Evolutionary conservation across 148 eudicot genomes (phyloP), one percentile per base, ranked within the genome.

Genomic region (Cornus kousa): DNA sequence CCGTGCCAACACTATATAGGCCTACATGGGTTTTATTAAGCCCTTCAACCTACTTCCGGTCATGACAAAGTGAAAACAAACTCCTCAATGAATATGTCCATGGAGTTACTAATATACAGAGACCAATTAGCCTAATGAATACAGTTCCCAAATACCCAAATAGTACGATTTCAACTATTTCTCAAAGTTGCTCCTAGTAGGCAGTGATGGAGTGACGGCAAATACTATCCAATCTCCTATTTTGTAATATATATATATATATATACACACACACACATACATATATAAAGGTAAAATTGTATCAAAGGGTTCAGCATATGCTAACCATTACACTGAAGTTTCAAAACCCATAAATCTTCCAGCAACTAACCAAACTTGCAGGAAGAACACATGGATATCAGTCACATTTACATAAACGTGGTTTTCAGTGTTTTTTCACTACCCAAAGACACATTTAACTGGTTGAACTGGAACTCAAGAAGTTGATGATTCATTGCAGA

Each of bases 341-440:
- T 37, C 20, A 46, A 19, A 33, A 9, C 48, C 10, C 0, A 32
- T 19, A 48, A 78, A 57, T 19, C 17, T 19, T 13, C 62, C 20
- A 57, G 20, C 20, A 57, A 71, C 70, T 19, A 72, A 35, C 74
- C 67, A 68, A 80, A 74, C 74, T 53, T 80, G 22, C 14, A 13
- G 68, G 48, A 43, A 53, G 68, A 67, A 67, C 32, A 53, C 67
- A 74, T 28, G 31, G 33, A 59, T 20, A 4, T 19, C 5, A 68
- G 7, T 67, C 50, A 1, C 8, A 10, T 57, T 35, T 69, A 57
- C 17, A 53, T 68, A 33, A 40, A 69, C 8, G 79, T 23, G 48
- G 64, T 9, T 37, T 23, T 28, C 70, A 14, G 10, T 2, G 9
- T 66, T 48, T 66, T 66, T 14, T 17, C 60, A 66, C 20, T 11